Conservation (phyloP, 1,139 yeast species). For the Kluyveromyces sp. region DNA sequence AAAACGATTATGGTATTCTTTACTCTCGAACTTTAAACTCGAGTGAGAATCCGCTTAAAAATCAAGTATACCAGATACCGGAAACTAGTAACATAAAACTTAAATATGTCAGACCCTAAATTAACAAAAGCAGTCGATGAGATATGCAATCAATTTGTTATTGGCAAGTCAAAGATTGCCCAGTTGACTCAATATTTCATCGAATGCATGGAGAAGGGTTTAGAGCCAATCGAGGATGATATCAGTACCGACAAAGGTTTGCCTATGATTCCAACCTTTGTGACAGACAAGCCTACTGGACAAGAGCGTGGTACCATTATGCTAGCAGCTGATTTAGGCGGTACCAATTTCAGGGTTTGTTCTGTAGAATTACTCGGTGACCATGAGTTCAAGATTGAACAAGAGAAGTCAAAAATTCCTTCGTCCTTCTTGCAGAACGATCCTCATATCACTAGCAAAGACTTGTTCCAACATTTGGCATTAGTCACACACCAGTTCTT, state of each 20-base stretch:
- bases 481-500: conserved; percentile 56
- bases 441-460: conserved; percentile 40
- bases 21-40: no score
- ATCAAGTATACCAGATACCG: not conserved
- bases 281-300: conserved; percentile 75
- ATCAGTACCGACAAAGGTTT: conserved; percentile 31
- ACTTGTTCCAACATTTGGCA: conserved; percentile 69
- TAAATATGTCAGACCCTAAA: not conserved
- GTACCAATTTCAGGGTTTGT: conserved; percentile 85
- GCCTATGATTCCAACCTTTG: conserved; percentile 88
- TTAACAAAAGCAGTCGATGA: conserved; percentile 35
- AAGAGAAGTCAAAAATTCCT: conserved; percentile 69
- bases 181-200: conserved; percentile 60
- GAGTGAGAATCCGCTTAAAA: no score
- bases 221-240: conserved; percentile 37
- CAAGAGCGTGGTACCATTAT: conserved; percentile 59
- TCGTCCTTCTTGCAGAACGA: conserved; percentile 48
- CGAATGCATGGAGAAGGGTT: conserved; percentile 55
- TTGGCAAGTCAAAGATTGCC: conserved; percentile 45
- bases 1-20: no score
- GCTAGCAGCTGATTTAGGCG: conserved; percentile 82
- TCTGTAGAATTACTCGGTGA: conserved; percentile 75
- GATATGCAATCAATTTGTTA: conserved; percentile 47
- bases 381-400: conserved; percentile 64
- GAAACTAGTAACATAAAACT: not conserved